A percentile compares a stretch with the other conserved stretches of the same genome.
These are phyloP conservation scores for Lipomyces orientalis DNA, from an alignment of 805 yeast genomes.

Conservation along the genomic window DNA sequence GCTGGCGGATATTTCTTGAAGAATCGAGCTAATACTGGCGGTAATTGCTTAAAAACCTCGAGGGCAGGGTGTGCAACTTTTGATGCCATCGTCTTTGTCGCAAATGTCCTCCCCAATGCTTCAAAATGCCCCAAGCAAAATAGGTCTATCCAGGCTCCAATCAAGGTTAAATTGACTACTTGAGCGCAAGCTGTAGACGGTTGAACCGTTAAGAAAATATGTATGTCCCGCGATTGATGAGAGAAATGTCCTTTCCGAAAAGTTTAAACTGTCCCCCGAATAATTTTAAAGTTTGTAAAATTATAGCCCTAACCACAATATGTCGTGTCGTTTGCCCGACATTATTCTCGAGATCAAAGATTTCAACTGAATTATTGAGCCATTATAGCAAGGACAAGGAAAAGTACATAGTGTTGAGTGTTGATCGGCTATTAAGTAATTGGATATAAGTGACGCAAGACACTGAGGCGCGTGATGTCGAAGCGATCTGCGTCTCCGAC, in stretches of 20 bases:
- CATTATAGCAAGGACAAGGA: neutral
- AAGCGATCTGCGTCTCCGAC: conserved; percentile 18
- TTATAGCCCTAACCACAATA: too few species aligned
- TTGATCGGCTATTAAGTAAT: neutral
- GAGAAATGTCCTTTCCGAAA: too few species aligned
- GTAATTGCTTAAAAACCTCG: conserved; percentile 57
- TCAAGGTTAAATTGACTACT: neutral
- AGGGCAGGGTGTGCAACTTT: conserved; percentile 10
- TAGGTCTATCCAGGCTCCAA: neutral
- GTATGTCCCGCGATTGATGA: too few species aligned
- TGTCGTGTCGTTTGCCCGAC: too few species aligned
- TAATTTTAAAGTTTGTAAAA: too few species aligned
- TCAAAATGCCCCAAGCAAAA: neutral
- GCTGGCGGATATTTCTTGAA: conserved; percentile 79
- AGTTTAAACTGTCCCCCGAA: too few species aligned
- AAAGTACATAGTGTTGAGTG: neutral
- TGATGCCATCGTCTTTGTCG: conserved; percentile 16
- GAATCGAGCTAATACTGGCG: conserved; percentile 67
- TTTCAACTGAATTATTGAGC: neutral
- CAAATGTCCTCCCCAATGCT: neutral
- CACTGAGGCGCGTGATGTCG: conserved; percentile 5
- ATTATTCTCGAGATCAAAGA: too few species aligned
- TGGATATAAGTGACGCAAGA: neutral
- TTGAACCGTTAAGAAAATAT: neutral
- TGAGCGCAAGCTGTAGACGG: neutral